Percentiles rank a stretch among this genome's conserved stretches.
These are phyloP conservation scores for Fusarium humuli DNA, from an alignment of 2,329 filamentous ascomycete genomes.

Conservation along the genomic window DNA sequence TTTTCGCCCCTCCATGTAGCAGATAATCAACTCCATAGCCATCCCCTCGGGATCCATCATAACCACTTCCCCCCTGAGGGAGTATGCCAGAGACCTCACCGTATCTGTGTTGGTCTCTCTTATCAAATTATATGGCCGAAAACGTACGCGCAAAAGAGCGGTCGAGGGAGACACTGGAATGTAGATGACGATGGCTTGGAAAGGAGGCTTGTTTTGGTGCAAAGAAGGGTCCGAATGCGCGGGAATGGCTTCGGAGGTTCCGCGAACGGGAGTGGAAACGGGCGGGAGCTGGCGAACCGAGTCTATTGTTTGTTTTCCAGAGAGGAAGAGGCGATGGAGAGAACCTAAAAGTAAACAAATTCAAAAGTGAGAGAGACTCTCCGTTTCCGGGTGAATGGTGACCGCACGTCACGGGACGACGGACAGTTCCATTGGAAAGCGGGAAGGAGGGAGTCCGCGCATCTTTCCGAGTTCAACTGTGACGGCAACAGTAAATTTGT, in stretches of 20 bases:
- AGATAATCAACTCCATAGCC: neutral
- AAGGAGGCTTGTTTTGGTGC: slow-evolving; percentile 1
- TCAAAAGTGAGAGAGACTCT: slow-evolving; percentile 3
- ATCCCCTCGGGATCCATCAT: slow-evolving; percentile 5
- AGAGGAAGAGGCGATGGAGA: neutral
- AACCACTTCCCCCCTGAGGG: neutral
- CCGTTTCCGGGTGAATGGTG: slow-evolving; percentile 5
- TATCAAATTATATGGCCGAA: slow-evolving; percentile 1
- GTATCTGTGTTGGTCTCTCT: neutral
- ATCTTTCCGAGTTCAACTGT: neutral
- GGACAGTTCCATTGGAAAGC: slow-evolving; percentile 9
- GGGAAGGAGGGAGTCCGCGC: slow-evolving; percentile 7
- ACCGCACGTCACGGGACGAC: slow-evolving; percentile 34
- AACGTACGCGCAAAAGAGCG: slow-evolving; percentile 24
- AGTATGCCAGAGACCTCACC: neutral
- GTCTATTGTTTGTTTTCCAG: neutral
- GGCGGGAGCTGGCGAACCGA: neutral
- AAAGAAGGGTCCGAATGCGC: slow-evolving; percentile 2
- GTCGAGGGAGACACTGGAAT: slow-evolving; percentile 29
- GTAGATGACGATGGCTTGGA: slow-evolving; percentile 21
- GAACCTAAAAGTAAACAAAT: neutral
- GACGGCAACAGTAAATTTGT: slow-evolving; percentile 2
- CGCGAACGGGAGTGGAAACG: slow-evolving; percentile 26
- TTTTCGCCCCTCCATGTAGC: neutral
- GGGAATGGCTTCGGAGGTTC: slow-evolving; percentile 26